Base-by-base conservation (phyloP, 495 filamentous ascomycete species). In the Ascodesmis nigricans region DNA sequence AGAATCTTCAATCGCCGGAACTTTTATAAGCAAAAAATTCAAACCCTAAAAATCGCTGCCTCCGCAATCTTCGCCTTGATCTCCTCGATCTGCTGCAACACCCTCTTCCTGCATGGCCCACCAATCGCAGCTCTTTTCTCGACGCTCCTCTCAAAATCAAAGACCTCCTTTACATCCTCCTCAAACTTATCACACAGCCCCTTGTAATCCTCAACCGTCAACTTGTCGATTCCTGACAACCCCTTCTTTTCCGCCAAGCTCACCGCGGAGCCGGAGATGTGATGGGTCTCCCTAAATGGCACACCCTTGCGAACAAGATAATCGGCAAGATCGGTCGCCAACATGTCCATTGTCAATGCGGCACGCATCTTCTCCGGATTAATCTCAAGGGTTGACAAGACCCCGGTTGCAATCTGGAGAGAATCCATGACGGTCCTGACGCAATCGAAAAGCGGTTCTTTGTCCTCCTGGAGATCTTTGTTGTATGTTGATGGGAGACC, bases 231-330 rank as follows among this genome's bases (percentile, higher is more conserved):
- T 30, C 47, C 47, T 5, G 73, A 65, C 3, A 67, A 60, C 17
- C 61, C 63, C 24, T 63, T 60, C 44, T 75, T 57, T 60, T 91
- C 82, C 0, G 71, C 72, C 19, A 77, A 56, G 23, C 71, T 70
- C 9, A 92, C 83, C 5, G 78, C 66, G 25, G 67, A 69, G 7
- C 84, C 84, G 2, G 74, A 76, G 53, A 91, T 82, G 56, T 91
- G 81, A 60, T 91, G 81, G 1, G 80, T 78, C 60, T 91, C 76
- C 13, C 73, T 57, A 61, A 78, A 78, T 5, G 73, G 74, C 14
- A 87, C 76, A 22, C 80, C 79, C 63, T 87, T 84, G 44, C 78
- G 66, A 24, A 92, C 84, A 3, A 91, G 65, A 55, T 90, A 91
- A 50, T 91, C 83, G 14, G 83, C 84, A 25, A 91, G 61, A 46